These are phyloP conservation scores for Pichia manshurica DNA, from an alignment of 805 yeast genomes.

Conservation along the genomic window DNA sequence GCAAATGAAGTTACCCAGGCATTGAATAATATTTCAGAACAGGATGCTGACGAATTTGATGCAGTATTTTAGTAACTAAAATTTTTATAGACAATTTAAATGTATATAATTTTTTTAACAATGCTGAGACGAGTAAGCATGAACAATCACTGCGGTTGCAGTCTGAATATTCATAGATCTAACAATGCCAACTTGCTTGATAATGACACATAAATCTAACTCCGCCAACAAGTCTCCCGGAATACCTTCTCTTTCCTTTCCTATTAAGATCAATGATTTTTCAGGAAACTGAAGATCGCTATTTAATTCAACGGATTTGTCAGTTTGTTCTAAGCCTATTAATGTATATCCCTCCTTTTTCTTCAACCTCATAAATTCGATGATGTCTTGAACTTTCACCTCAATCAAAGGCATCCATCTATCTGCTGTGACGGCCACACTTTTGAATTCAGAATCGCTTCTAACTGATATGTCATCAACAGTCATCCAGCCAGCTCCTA, in stretches of 20 bases:
- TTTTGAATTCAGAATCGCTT: slow-evolving; percentile 64
- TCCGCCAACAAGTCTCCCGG: slow-evolving; percentile 81
- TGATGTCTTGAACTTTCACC: slow-evolving; percentile 54
- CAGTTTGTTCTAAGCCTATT: slow-evolving; percentile 91
- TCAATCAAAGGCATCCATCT: slow-evolving; percentile 91
- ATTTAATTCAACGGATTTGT: slow-evolving; percentile 69
- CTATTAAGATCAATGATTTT: slow-evolving; percentile 72
- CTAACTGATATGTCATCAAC: slow-evolving; percentile 63
- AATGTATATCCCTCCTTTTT: slow-evolving; percentile 75
- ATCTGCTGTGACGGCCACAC: slow-evolving; percentile 92
- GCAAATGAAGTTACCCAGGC: slow-evolving; percentile 62
- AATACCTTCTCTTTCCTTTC: slow-evolving; percentile 86
- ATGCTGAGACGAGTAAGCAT: slow-evolving; percentile 75
- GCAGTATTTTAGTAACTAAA: slow-evolving; percentile 17
- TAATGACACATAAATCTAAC: slow-evolving; percentile 81
- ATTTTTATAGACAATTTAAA: background rate
- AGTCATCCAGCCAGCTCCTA: slow-evolving; percentile 82
- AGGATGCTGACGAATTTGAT: slow-evolving; percentile 31
- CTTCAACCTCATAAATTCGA: slow-evolving; percentile 51
- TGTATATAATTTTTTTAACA: slow-evolving; percentile 30
- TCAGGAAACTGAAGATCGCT: slow-evolving; percentile 64
- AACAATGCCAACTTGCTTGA: slow-evolving; percentile 86
- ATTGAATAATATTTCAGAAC: slow-evolving; percentile 43
- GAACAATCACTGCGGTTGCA: slow-evolving; percentile 90
- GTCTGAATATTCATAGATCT: slow-evolving; percentile 97